These are phyloP conservation scores for Eimeria praecox DNA, from an alignment of 169 alveolate genomes.

Conservation along the genomic window DNA sequence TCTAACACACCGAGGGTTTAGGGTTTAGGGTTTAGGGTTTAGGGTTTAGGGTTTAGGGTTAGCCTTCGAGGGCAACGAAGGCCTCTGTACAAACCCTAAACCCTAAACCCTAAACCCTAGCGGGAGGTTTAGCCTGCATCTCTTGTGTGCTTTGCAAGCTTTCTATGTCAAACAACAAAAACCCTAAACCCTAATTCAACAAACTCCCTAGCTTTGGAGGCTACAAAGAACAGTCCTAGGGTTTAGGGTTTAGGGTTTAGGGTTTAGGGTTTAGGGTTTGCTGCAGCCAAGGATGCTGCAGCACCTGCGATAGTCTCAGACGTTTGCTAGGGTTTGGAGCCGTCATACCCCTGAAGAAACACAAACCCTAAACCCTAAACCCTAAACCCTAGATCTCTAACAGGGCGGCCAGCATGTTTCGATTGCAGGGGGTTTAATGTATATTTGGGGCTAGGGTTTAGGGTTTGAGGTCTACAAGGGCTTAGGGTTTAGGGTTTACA, in stretches of 20 bases:
- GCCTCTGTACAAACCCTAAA: neutral
- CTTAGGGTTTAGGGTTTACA: neutral
- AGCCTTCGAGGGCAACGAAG: too few species aligned
- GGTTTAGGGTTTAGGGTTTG: constrained; percentile 26
- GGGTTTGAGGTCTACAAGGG: neutral
- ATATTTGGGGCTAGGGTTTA: neutral
- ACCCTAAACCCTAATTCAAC: neutral
- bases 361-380: constrained; percentile 13
- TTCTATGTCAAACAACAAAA: too few species aligned
- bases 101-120: constrained; percentile 14
- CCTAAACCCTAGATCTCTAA: constrained; percentile 14
- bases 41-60: constrained; percentile 34
- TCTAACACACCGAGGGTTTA: constrained; percentile 1
- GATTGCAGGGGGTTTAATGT: neutral
- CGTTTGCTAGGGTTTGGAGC: constrained; percentile 41
- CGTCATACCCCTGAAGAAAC: constrained; percentile 29
- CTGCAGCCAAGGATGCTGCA: constrained; percentile 61
- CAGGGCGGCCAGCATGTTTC: neutral
- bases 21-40: constrained; percentile 12
- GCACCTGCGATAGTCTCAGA: constrained; percentile 51
- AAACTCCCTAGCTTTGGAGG: too few species aligned
- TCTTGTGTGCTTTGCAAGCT: too few species aligned
- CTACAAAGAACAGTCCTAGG: neutral
- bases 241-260: constrained; percentile 37
- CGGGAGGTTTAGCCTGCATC: too few species aligned